Evolutionary conservation across 2,329 filamentous ascomycete genomes (phyloP), one percentile per base, ranked within the genome.

Genomic region (Alternaria solani): DNA sequence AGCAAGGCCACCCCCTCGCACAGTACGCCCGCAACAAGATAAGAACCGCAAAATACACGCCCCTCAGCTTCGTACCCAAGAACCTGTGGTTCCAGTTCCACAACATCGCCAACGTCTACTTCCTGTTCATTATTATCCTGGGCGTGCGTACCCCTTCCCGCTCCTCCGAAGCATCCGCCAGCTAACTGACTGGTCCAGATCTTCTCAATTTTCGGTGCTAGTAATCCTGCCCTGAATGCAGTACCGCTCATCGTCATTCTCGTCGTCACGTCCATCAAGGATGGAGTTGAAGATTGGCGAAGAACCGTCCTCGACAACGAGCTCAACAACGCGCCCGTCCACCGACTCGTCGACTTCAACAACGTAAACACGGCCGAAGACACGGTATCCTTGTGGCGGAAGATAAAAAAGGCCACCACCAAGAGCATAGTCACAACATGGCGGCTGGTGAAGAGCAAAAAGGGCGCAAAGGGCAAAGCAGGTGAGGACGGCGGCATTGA

Each of bases 81-180:
- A 98, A 99, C 80, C 77, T 99, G 74, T 99, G 90, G 88, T 92
- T 96, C 67, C 96, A 99, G 80, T 98, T 99, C 76, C 94, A 99
- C 81, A 98, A 98, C 75, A 91, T 99, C 73, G 95, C 95, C 75
- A 99, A 99, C 79, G 90, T 98, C 55, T 99, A 98, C 82, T 99
- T 99, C 86, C 84, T 98, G 70, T 97, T 98, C 81, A 87, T 94
- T 72, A 94, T 97, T 76, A 96, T 99, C 75, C 86, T 99, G 61
- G 89, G 90, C 74, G 95, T 98, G 89, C 85, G 94, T 86, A 57
- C 38, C 46, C 46, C 51, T 52, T 55, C 55, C 46, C 18, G 18
- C 43, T 60, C 59, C 66, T 61, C 28, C 20, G 6, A 6, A 28
- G 18, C 46, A 42, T 65, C 64, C 25, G 18, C 14, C 5, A 48